Evolutionary conservation across 108 stramenopile species (phyloP).

Genomic region (Nitzschia sp.): DNA sequence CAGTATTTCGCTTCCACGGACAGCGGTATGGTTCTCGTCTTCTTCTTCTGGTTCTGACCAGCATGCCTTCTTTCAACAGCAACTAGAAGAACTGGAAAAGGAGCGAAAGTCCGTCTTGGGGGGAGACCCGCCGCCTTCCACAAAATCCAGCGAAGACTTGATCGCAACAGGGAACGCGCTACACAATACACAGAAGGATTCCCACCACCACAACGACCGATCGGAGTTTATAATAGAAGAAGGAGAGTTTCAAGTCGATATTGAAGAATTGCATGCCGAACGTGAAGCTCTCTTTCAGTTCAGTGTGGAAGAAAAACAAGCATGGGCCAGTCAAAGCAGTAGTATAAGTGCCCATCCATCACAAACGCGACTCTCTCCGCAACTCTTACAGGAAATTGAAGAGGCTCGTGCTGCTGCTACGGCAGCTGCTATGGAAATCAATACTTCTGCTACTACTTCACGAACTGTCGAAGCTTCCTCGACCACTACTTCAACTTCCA

Average conservation of each 20-base stretch:
- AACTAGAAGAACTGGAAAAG: constrained; percentile 25
- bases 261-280: constrained; percentile 57
- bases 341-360: constrained; percentile 3
- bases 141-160: not conserved
- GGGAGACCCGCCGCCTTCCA: not conserved
- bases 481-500: not conserved
- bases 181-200: not conserved
- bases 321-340: constrained; percentile 41
- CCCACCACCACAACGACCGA: not conserved
- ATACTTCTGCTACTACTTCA: not conserved
- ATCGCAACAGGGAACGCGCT: not conserved
- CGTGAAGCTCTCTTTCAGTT: constrained; percentile 71
- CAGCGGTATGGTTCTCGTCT: no score
- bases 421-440: not conserved
- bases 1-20: no score
- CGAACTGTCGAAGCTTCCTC: not conserved
- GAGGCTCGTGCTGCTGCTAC: constrained; percentile 11
- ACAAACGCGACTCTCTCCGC: constrained; percentile 11
- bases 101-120: constrained; percentile 27
- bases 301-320: constrained; percentile 56
- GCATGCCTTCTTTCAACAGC: constrained; percentile 43
- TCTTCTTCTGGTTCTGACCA: constrained; percentile 14
- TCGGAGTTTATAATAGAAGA: not conserved
- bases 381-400: constrained; percentile 25
- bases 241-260: constrained; percentile 9